Evolutionary conservation across 2,329 filamentous ascomycete species (phyloP).

Genomic region (Cryphonectria japonica): DNA sequence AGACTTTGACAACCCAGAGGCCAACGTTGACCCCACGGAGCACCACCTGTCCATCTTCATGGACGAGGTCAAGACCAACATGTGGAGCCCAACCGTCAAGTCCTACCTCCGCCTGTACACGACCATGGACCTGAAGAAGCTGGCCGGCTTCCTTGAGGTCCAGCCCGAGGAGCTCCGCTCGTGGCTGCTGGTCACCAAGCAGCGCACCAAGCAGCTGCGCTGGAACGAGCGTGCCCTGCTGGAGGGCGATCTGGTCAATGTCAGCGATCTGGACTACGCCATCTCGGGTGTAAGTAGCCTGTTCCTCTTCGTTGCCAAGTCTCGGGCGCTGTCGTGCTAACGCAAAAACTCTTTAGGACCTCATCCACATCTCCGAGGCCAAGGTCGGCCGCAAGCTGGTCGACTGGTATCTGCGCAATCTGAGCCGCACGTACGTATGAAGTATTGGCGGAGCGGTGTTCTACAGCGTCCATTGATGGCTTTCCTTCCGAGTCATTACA

Average conservation of each 20-base stretch:
- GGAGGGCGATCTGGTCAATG: conserved; percentile 90
- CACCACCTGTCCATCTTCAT: conserved; percentile 98
- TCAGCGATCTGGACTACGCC: conserved; percentile 95
- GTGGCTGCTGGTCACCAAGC: conserved; percentile 97
- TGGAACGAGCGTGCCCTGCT: conserved; percentile 90
- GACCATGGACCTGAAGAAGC: conserved; percentile 98
- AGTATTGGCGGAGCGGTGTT: conserved; percentile 19
- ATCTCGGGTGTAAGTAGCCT: conserved; percentile 78
- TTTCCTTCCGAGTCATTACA: background rate
- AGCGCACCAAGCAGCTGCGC: conserved; percentile 93
- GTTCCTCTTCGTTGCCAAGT: conserved; percentile 4
- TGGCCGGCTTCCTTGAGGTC: conserved; percentile 95
- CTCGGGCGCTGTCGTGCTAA: conserved; percentile 36
- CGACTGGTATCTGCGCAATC: conserved; percentile 98
- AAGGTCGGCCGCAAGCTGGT: conserved; percentile 97
- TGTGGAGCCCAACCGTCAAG: conserved; percentile 96
- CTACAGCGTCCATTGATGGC: conserved; percentile 13
- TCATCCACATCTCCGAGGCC: conserved; percentile 98
- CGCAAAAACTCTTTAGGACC: conserved; percentile 61
- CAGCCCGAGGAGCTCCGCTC: conserved; percentile 94
- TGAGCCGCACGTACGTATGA: conserved; percentile 87
- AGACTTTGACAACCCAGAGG: conserved; percentile 94
- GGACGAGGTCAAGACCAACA: conserved; percentile 99
- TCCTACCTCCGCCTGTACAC: conserved; percentile 99
- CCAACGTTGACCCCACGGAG: conserved; percentile 96